Evolutionary conservation across 2,329 filamentous ascomycete genomes (phyloP).

Genomic region (Pyricularia sp.): DNA sequence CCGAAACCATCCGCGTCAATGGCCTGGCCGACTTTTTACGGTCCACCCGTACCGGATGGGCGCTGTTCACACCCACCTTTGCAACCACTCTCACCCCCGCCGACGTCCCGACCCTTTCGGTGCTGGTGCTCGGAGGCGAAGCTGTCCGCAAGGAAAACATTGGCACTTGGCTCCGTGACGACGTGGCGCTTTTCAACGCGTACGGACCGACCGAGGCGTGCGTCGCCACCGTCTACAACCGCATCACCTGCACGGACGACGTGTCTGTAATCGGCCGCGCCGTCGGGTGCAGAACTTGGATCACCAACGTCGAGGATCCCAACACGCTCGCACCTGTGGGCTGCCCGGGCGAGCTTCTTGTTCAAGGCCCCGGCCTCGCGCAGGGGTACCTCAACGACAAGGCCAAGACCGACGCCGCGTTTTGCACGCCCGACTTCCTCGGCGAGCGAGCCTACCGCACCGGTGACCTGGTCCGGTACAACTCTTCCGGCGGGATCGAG

Average conservation of each 20-base stretch:
- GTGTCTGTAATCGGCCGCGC: not conserved
- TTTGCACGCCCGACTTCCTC: slow-evolving; percentile 20
- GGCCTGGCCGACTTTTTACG: slow-evolving; percentile 29
- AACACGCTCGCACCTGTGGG: not conserved
- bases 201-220: slow-evolving; percentile 32
- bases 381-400: slow-evolving; percentile 83
- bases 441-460: slow-evolving; percentile 3
- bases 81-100: not conserved
- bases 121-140: not conserved
- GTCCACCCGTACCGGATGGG: not conserved
- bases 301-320: not conserved
- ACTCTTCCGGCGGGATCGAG: not conserved
- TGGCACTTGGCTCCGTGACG: slow-evolving; percentile 8
- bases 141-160: not conserved
- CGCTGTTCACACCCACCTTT: not conserved
- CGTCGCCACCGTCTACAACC: slow-evolving; percentile 11
- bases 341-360: slow-evolving; percentile 60
- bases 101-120: not conserved
- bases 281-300: not conserved
- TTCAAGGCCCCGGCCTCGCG: slow-evolving; percentile 68
- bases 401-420: slow-evolving; percentile 76
- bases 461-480: slow-evolving; percentile 5
- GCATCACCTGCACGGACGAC: not conserved
- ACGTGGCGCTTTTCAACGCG: slow-evolving; percentile 25
- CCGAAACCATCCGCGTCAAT: slow-evolving; percentile 36